Base-by-base conservation (phyloP, 306 rosid species). In the Pyrus pyrifolia region DNA sequence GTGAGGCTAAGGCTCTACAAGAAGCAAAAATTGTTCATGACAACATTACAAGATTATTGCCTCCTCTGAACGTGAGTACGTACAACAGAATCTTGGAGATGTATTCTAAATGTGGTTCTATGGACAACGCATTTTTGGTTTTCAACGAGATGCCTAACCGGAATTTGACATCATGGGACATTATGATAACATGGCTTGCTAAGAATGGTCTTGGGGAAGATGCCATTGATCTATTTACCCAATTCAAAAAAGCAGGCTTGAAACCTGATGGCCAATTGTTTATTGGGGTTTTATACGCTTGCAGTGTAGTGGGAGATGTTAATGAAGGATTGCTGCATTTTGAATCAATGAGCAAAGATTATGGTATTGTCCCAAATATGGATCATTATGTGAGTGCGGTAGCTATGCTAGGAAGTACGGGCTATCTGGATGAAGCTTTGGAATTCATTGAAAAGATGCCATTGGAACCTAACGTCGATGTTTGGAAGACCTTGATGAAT, bases 401-500 rank as follows among this genome's bases (percentile, higher is more conserved):
- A 58, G 86, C 88, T 85, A 88, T 92, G 96, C 78, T 90, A 31
- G 97, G 96, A 73, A 87, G 90, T 85, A 55, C 46, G 53, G 97
- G 97, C 58, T 76, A 69, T 79, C 89, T 90, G 59, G 92, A 87
- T 71, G 97, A 92, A 82, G 96, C 96, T 63, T 82, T 92, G 68
- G 93, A 87, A 68, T 90, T 92, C 81, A 84, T 90, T 81, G 88
- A 85, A 72, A 89, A 84, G 74, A 88, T 92, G 91, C 87, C 97
- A 67, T 44, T 85, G 79, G 83, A 85, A 83, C 90, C 93, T 29
- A 86, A 60, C 63, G 86, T 64, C 78, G 88, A 81, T 75, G 78
- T 90, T 67, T 90, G 96, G 97, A 89, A 83, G 83, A 84, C 88
- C 42, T 58, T 92, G 89, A 92, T 92, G 97, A 90, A 87, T 88